Evolutionary conservation across 805 yeast species (phyloP).

Genomic region (Pichia californica): DNA sequence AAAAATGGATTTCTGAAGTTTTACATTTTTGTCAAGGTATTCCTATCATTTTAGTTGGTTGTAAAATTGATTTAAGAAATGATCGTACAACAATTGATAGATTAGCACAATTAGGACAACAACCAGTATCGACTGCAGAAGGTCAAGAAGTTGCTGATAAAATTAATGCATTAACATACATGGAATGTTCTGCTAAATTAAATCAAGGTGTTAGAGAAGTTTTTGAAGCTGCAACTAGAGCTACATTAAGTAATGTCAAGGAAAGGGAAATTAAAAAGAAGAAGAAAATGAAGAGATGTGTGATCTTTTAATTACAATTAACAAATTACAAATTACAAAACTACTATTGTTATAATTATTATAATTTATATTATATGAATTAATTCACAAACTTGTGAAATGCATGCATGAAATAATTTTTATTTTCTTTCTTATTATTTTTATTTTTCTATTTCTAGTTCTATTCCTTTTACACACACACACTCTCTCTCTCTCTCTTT

Average conservation of each 20-base stretch:
- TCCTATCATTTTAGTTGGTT: constrained; percentile 87
- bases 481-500: no score
- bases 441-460: no score
- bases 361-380: no score
- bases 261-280: constrained; percentile 47
- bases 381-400: no score
- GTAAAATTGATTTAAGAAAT: constrained; percentile 83
- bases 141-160: constrained; percentile 84
- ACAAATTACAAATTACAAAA: no score
- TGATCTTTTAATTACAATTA: constrained; percentile 46
- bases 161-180: constrained; percentile 80
- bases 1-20: constrained; percentile 93
- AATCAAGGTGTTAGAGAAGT: constrained; percentile 91
- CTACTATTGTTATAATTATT: no score
- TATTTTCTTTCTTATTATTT: no score
- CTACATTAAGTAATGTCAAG: constrained; percentile 71
- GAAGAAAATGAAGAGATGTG: constrained; percentile 49
- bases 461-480: no score
- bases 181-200: constrained; percentile 89
- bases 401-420: no score
- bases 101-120: constrained; percentile 66
- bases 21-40: constrained; percentile 91
- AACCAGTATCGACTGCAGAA: constrained; percentile 75
- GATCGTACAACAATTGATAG: constrained; percentile 72
- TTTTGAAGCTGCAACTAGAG: constrained; percentile 88